Base-by-base conservation (phyloP, 371 early-diverging fungal genomes). In the Cokeromyces recurvatus region DNA sequence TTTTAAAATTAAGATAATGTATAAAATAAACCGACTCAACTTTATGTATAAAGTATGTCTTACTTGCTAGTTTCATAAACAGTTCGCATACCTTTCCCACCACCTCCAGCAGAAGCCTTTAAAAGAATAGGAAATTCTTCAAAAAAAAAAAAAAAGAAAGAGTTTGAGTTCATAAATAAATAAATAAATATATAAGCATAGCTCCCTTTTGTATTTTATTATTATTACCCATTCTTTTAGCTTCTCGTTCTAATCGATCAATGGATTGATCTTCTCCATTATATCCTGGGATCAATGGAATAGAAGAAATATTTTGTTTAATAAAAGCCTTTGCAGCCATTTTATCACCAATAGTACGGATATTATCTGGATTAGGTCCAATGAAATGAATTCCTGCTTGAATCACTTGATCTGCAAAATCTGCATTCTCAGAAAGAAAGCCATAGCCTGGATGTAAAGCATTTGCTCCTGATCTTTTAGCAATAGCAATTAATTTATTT, bases 301-400 rank as follows among this genome's bases (percentile, higher is more conserved):
- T 93, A 9, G 82, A 78, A 27, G 90, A 84, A 38, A 85, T 75
- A 43, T 73, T 29, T 21, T 58, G 32, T n/a, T 31, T 52, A 34
- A 73, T 66, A 32, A 69, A 73, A 9, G 53, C 39, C 59, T 88
- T 85, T 57, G 94, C 94, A 51, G 90, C 87, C 55, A 86, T 89
- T 81, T 97, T 97, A 78, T 94, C 94, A 50, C 97, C 97, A 89
- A 97, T 92, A 29, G 81, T 78, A 9, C 84, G 84, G 79, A 97
- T 95, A 31, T 92, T 84, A 32, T 77, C 65, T 42, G 81, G 80
- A 2, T 66, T 65, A 23, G 92, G 92, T 9, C 92, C 92, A 53
- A 91, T 90, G 53, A 90, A 91, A 29, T 72, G 64, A 25, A 90
- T 83, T 17, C 85, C 85, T 5, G 71, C 79, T 4, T 74, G 62